Evolutionary conservation across 1,139 yeast species (phyloP), one percentile per base, ranked within the genome.

Genomic region (Suhomyces choctaworum): DNA sequence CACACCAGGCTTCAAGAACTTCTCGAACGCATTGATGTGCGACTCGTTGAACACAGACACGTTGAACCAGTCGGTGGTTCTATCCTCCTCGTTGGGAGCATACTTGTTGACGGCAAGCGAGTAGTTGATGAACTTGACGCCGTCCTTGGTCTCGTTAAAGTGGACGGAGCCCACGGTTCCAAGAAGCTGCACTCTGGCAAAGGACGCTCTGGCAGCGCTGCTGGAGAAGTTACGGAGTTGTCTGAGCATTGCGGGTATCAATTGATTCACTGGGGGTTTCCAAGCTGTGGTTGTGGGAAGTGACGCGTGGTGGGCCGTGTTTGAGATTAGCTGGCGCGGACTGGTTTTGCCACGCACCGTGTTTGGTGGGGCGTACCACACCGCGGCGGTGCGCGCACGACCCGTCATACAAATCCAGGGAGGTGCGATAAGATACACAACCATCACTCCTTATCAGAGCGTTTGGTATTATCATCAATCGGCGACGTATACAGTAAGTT

Each of bases 21-120:
- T 60, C 44, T 66, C 66, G 56, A 69, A 67, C 35, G 64, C 60
- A 20, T 49, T 37, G 22, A 67, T 54, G 36, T 68, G 74, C 35
- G 51, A 50, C 25, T 67, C 73, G 45, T 66, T 62, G 50, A 70
- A 70, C 5, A 64, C 74, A 29, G 66, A 49, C 31, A 70, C 52
- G 39, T 63, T 67, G 56, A 52, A 69, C 76, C 75, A 70, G 42
- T 67, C 71, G 33, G 73, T 61, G 34, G 57, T 45, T 40, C 45
- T 49, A 36, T 58, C 61, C 24, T 56, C 64, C 25, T 57, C 62
- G 30, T 48, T 54, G 10, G 66, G 66, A 22, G 52, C 50, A 52
- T 46, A 66, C 51, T 61, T 60, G 56, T 66, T 61, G 22, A 70
- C 76, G 9, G 75, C 76, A 42, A 70, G 63, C 11, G 72, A 61